Percentiles rank a stretch among this genome's conserved stretches.
These are phyloP conservation scores for Tanozyma kutaoensis DNA, from an alignment of 805 yeast genomes.

Conservation along the genomic window DNA sequence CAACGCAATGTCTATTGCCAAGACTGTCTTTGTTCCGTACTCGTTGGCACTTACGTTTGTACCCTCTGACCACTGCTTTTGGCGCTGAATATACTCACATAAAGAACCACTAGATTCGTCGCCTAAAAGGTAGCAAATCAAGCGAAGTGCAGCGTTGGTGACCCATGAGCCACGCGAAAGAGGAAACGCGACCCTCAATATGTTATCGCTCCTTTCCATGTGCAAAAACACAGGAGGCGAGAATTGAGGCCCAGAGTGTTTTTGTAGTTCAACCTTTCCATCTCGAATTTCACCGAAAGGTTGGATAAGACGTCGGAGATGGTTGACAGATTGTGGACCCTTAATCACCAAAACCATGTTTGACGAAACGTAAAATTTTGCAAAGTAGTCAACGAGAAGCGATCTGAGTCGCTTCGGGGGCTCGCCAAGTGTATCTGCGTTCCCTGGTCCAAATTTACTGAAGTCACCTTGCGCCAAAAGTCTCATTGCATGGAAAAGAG, in stretches of 20 bases:
- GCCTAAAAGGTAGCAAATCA: conserved; percentile 51
- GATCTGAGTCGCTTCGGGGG: too few species aligned
- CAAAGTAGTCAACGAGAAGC: conserved; percentile 28
- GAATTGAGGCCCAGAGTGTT: conserved; percentile 1
- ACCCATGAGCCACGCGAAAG: neutral
- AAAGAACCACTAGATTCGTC: conserved; percentile 45
- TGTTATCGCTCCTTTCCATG: neutral
- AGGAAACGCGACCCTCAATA: neutral
- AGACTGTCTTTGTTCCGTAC: too few species aligned
- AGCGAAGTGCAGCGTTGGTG: conserved; percentile 1
- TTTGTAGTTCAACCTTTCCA: conserved; percentile 2
- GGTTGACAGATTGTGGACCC: conserved; percentile 55
- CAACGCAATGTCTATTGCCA: too few species aligned
- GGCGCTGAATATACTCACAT: conserved; percentile 20
- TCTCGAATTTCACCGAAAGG: conserved; percentile 25
- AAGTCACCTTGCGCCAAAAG: conserved; percentile 34
- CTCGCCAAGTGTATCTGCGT: conserved; percentile 30
- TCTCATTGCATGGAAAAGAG: conserved; percentile 46
- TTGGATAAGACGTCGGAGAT: conserved; percentile 32
- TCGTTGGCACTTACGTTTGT: too few species aligned
- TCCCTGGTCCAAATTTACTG: conserved; percentile 55
- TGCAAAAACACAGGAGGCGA: conserved; percentile 2
- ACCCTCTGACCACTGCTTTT: too few species aligned
- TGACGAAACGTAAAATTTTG: too few species aligned
- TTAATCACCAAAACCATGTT: conserved; percentile 47